Percentiles rank a stretch among this genome's conserved stretches.
Conservation (phyloP, 2,329 filamentous ascomycete genomes). For the Zasmidium angulare region DNA sequence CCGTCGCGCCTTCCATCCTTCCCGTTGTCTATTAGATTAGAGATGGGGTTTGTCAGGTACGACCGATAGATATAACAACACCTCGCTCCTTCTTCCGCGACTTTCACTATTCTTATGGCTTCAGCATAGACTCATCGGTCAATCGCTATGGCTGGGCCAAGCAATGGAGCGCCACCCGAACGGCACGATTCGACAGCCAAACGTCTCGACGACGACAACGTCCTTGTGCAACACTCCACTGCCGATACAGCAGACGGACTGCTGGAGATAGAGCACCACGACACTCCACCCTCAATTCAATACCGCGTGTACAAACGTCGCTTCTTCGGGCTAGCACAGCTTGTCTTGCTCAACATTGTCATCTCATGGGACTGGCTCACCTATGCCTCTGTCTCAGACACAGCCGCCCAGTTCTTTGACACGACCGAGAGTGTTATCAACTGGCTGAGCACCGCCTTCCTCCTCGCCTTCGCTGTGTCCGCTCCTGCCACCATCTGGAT, state of each 20-base stretch:
- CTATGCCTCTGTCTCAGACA: slow-evolving; percentile 77
- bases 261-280: slow-evolving; percentile 8
- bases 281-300: slow-evolving; percentile 5
- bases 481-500: slow-evolving; percentile 72
- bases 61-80: no score
- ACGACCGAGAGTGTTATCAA: slow-evolving; percentile 78
- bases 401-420: slow-evolving; percentile 71
- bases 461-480: slow-evolving; percentile 76
- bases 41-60: no score
- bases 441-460: slow-evolving; percentile 85
- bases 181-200: neutral
- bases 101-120: neutral
- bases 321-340: slow-evolving; percentile 81
- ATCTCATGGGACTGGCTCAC: slow-evolving; percentile 98
- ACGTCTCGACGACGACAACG: neutral
- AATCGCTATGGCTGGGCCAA: neutral
- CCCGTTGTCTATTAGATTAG: no score
- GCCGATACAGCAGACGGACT: slow-evolving; percentile 6
- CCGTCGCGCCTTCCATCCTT: neutral
- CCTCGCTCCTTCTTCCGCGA: no score
- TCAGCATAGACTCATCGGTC: neutral
- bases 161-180: neutral
- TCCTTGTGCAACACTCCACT: neutral
- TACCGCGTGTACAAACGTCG: slow-evolving; percentile 73
- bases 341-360: slow-evolving; percentile 86